Evolutionary conservation across 257 asterid species (phyloP), one percentile per base, ranked within the genome.

Genomic region (Primulina eburnea): DNA sequence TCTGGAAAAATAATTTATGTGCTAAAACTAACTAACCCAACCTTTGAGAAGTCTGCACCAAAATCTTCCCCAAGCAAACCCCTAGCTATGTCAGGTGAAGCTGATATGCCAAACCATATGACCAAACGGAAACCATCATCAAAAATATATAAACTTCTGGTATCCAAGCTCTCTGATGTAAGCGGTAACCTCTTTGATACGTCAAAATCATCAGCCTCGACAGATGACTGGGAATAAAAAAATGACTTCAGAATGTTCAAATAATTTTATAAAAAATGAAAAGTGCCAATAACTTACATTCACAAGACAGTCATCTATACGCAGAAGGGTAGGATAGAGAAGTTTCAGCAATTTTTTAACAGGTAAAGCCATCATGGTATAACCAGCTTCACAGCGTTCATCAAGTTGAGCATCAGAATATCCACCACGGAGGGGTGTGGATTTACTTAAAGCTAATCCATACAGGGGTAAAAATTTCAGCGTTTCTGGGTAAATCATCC

Each of bases 401-500:
- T 89, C 95, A 75, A 82, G 87, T 80, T 79, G 94, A 67, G 70
- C 92, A 81, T 94, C 99, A 66, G 93, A 81, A 64, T 77, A 88
- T 64, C 98, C 97, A 78, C 97, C 99, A 68, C 93, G 96, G 60
- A 94, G 85, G 7, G 98, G 83, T 53, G 81, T 82, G 73, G 98
- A 89, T 81, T 87, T 94, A 73, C 81, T 77, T 71, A 94, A 71
- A 53, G 97, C 93, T 70, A 92, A 76, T 71, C 86, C 92, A 74
- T 85, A 89, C 74, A 87, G 77, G 57, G 86, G 80, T 77, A 88
- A 77, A 73, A 80, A 87, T 80, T 89, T 88, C 61, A 92, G 80
- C 14, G 99, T 89, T 63, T 92, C 96, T 7, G 98, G 96, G 83
- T 86, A 92, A 52, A 92, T 87, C 98, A 92, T 81, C 88, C 92